Percentiles rank a stretch among this genome's conserved stretches.
phyloP scores from a whole-genome alignment of 345 rosid species.

The Camelina laxa region DNA sequence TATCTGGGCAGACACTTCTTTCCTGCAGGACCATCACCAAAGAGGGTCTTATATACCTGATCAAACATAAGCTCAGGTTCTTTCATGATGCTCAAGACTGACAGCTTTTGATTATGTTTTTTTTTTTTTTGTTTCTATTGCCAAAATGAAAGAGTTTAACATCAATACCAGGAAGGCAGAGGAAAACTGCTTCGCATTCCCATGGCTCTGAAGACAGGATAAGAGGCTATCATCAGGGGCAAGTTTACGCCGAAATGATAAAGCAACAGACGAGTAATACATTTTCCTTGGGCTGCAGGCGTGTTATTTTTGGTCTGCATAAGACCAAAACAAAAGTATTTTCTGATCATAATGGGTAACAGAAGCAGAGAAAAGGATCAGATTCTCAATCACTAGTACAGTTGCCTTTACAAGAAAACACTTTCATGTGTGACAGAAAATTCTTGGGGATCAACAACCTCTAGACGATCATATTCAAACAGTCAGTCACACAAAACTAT shows the following conservation, averaged over 20 bases:
- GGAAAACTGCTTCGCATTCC: slow-evolving; percentile 94
- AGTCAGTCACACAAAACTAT: not conserved
- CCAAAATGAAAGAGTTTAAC: slow-evolving; percentile 34
- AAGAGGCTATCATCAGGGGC: slow-evolving; percentile 84
- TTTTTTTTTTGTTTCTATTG: not conserved
- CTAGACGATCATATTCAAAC: not conserved
- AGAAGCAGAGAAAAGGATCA: not conserved
- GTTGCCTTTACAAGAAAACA: not conserved
- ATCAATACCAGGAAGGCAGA: slow-evolving; percentile 96
- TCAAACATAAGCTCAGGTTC: slow-evolving; percentile 43
- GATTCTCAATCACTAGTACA: slow-evolving; percentile 14
- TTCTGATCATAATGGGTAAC: slow-evolving; percentile 2
- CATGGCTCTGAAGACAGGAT: slow-evolving; percentile 91
- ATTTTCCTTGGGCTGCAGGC: slow-evolving; percentile 90
- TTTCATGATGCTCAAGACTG: slow-evolving; percentile 45
- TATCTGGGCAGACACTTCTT: slow-evolving; percentile 71
- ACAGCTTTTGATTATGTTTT: slow-evolving; percentile 3
- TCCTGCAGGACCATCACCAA: slow-evolving; percentile 66
- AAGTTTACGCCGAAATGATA: slow-evolving; percentile 91
- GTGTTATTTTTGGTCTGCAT: slow-evolving; percentile 89
- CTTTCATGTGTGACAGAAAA: not conserved
- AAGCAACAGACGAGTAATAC: slow-evolving; percentile 75
- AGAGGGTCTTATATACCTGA: slow-evolving; percentile 40
- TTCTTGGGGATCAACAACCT: not conserved
- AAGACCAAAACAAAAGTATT: slow-evolving; percentile 18